Evolutionary conservation across 352 stramenopile species (phyloP), one percentile per base, ranked within the genome.

Genomic region (Pythium phragmitis): DNA sequence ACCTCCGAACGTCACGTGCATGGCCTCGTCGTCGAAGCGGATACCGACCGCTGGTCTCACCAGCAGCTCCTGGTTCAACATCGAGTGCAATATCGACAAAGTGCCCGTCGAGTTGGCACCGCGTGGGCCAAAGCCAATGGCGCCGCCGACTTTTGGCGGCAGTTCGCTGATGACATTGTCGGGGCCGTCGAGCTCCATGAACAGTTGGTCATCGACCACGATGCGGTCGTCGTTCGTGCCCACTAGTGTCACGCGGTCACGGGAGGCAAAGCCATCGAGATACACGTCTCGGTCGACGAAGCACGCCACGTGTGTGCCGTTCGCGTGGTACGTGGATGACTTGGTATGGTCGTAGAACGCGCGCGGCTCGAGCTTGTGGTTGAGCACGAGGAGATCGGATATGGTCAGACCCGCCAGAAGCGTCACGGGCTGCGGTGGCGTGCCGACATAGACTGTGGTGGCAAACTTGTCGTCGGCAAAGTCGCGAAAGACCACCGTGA

Each of bases 341-440:
- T 65, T 64, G 48, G 26, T 34, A 36, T 70, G 63, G 55, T 70
- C 56, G 63, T 70, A 70, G n/a, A 57, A 64, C 19, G 4, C 4
- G 36, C 43, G 63, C 1, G 4, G 3, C 5, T 33, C 50, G 5
- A 70, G 4, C 9, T 50, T 19, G 45, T 70, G 57, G 49, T 60
- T 65, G 1, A 70, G 3, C 7, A 60, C 57, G 1, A 56, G 8
- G 3, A 52, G 16, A 6, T 70, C 39, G 7, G 39, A 17, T 0
- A 13, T n/a, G 4, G 16, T 17, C 7, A 65, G 37, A 36, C 60
- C 43, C 14, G 65, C 14, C 7, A 30, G 7, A 2, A 70, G 23
- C 30, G 42, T 41, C 12, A 65, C 50, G 7, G 33, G 28, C 45
- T 70, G 63, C 13, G 63, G 50, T 17, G 63, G 63, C 8, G 63